These are phyloP conservation scores for Penicillium sp. DNA, from an alignment of 2,329 filamentous ascomycete genomes.

Conservation along the genomic window DNA sequence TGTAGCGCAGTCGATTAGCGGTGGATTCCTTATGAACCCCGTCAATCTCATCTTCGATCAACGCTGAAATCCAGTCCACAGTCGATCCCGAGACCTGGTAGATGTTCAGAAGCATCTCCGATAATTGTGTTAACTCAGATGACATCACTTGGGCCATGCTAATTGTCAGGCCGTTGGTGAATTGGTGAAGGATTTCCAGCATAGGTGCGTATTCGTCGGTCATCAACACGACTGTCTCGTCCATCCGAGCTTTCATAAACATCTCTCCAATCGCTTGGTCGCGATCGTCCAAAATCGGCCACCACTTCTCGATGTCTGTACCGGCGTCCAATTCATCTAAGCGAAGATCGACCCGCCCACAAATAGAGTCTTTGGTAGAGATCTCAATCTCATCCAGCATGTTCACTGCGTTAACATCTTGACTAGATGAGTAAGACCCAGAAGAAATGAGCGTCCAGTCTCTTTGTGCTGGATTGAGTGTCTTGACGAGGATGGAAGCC, in stretches of 20 bases:
- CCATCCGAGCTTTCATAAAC: slow-evolving; percentile 76
- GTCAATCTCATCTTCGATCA: slow-evolving; percentile 97
- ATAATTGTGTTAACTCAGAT: slow-evolving; percentile 72
- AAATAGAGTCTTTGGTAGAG: slow-evolving; percentile 46
- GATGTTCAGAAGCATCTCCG: slow-evolving; percentile 86
- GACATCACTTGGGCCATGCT: slow-evolving; percentile 80
- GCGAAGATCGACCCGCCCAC: slow-evolving; percentile 70
- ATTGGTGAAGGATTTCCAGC: slow-evolving; percentile 78
- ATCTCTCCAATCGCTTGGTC: slow-evolving; percentile 78
- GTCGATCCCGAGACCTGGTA: slow-evolving; percentile 87
- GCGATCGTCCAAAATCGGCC: slow-evolving; percentile 73
- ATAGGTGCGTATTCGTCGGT: slow-evolving; percentile 80
- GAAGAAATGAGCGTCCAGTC: slow-evolving; percentile 51
- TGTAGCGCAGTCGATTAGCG: slow-evolving; percentile 60
- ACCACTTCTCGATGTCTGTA: slow-evolving; percentile 84
- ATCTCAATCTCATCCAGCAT: slow-evolving; percentile 48
- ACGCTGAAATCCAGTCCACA: slow-evolving; percentile 83
- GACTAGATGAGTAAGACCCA: slow-evolving; percentile 42
- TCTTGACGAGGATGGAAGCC: slow-evolving; percentile 47
- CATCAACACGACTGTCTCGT: slow-evolving; percentile 87
- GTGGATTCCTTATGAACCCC: slow-evolving; percentile 80
- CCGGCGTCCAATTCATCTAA: slow-evolving; percentile 74
- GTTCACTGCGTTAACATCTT: slow-evolving; percentile 41
- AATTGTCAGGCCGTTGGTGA: slow-evolving; percentile 76
- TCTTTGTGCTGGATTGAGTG: slow-evolving; percentile 47